Evolutionary conservation across 345 rosid genomes (phyloP), one percentile per base, ranked within the genome.

Genomic region (Angophora floribunda): DNA sequence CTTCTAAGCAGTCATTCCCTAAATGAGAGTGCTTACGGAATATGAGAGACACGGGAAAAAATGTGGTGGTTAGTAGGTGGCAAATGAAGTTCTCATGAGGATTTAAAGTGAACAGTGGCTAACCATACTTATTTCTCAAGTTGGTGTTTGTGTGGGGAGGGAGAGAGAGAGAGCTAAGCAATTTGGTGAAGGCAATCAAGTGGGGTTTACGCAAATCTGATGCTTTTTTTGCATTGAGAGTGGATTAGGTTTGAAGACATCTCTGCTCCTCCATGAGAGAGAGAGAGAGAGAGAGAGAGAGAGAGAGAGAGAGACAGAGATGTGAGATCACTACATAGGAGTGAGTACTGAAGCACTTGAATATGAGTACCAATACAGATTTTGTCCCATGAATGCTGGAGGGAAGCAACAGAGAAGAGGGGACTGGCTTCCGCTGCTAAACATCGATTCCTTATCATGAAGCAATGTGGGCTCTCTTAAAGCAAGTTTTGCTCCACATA

Each of bases 181-280:
- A 92, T 89, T 90, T 93, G 95, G 92, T 93, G 92, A 90, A 75
- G 51, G 89, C 94, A 91, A 93, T 91, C 91, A 91, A 91, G 95
- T 93, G 92, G 94, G 52, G 86, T 90, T 93, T 92, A 94, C 94
- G 96, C 95, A 89, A 93, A 93, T 93, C 88, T 88, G 91, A 90
- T 91, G 90, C 91, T 92, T 89, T 91, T 93, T 93, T 93, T 91
- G 91, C 92, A 89, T 90, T 61, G 36, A 89, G 85, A 86, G 47
- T 93, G 91, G 92, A 93, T 94, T 93, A 92, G 86, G 87, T 90
- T 93, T 89, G 88, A 93, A 94, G 96, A 90, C 89, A 94, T 89
- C 94, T 89, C 90, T 80, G 36, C 44, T 88, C 79, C 87, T 30
- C 65, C 7, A 5, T 1, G 82, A 75, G 49, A 75, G 82, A 75